Evolutionary conservation across 2,329 filamentous ascomycete genomes (phyloP).

Genomic region (Paraconiothyrium brasiliense): DNA sequence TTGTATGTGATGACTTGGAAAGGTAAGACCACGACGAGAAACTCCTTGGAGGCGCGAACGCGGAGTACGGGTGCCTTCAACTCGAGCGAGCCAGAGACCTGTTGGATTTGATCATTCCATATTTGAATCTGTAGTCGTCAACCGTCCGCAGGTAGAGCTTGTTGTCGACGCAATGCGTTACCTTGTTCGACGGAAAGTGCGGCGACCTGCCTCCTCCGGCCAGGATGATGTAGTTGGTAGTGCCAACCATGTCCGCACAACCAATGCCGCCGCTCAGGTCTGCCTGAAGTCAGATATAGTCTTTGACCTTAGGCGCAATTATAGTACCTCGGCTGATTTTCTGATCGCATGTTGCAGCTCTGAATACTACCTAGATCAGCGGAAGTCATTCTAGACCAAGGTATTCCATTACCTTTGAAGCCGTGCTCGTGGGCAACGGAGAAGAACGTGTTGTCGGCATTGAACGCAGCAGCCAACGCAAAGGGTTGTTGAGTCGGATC

Average conservation of each 20-base stretch:
- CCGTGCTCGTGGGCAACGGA: slow-evolving; percentile 86
- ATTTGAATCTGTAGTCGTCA: slow-evolving; percentile 72
- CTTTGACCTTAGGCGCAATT: background rate
- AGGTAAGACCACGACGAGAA: slow-evolving; percentile 81
- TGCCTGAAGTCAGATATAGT: slow-evolving; percentile 29
- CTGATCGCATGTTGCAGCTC: slow-evolving; percentile 40
- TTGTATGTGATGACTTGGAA: slow-evolving; percentile 84
- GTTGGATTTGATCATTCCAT: slow-evolving; percentile 87
- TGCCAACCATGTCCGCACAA: slow-evolving; percentile 85
- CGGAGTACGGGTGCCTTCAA: slow-evolving; percentile 83
- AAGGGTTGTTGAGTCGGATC: slow-evolving; percentile 77
- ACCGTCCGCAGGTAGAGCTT: slow-evolving; percentile 13
- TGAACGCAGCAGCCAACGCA: slow-evolving; percentile 86
- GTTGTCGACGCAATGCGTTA: slow-evolving; percentile 44
- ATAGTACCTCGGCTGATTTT: slow-evolving; percentile 41
- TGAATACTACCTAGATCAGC: slow-evolving; percentile 42
- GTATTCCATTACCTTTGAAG: slow-evolving; percentile 74
- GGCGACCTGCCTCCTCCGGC: slow-evolving; percentile 88
- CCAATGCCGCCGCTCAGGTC: slow-evolving; percentile 73
- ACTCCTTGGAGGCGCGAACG: slow-evolving; percentile 77
- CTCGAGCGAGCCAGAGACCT: slow-evolving; percentile 78
- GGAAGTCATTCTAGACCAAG: background rate
- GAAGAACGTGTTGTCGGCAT: slow-evolving; percentile 84
- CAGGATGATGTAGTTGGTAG: slow-evolving; percentile 85
- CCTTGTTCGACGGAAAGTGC: slow-evolving; percentile 89